A percentile compares a stretch with the other conserved stretches of the same genome.
These are phyloP conservation scores for Eleusine indica DNA, from an alignment of 176 grass and related monocot species.

Conservation along the genomic window DNA sequence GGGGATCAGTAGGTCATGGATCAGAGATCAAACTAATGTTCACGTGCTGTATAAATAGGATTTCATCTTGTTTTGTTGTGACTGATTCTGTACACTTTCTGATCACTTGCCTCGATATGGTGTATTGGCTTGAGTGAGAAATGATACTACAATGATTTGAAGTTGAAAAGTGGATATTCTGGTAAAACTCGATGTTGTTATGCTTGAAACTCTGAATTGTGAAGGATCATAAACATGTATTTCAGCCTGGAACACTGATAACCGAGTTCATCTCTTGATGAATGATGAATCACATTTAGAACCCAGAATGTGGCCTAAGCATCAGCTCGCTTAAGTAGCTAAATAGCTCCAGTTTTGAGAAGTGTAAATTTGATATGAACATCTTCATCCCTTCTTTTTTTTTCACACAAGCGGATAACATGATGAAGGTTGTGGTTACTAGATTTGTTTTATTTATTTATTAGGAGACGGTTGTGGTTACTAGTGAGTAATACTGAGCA, in stretches of 20 bases:
- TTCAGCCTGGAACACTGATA: neutral
- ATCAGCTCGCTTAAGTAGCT: neutral
- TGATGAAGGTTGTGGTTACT: neutral
- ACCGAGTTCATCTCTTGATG: neutral
- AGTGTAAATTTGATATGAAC: neutral
- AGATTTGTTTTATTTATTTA: too few species aligned
- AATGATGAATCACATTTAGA: neutral
- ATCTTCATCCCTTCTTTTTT: too few species aligned
- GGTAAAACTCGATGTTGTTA: neutral
- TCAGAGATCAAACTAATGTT: neutral
- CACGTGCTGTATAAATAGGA: slow-evolving; percentile 28
- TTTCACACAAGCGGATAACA: neutral
- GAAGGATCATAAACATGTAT: neutral
- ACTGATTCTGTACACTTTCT: neutral
- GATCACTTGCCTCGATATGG: neutral
- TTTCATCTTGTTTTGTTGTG: neutral
- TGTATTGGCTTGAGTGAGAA: neutral
- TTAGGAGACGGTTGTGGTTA: too few species aligned
- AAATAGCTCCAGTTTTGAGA: neutral
- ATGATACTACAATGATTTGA: slow-evolving; percentile 11
- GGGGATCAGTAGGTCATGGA: slow-evolving; percentile 49
- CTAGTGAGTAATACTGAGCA: neutral
- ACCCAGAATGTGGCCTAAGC: neutral
- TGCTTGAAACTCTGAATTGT: neutral
- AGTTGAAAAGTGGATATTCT: neutral